Evolutionary conservation across 495 filamentous ascomycete genomes (phyloP).

Genomic region (Hypoxylon intermedium): DNA sequence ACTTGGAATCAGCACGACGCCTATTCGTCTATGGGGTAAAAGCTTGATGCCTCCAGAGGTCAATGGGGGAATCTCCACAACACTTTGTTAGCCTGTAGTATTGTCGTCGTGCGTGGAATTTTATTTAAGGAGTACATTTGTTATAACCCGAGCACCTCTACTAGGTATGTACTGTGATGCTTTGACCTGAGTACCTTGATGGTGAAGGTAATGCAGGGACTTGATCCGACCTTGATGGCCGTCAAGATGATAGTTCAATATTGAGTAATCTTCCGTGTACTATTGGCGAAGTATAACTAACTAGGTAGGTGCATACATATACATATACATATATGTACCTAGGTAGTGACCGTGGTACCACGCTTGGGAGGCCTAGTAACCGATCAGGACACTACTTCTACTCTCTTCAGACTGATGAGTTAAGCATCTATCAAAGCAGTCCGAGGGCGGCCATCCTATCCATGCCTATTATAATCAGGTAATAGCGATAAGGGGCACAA

Average conservation of each 20-base stretch:
- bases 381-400: too few relatives aligned
- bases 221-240: constrained; percentile 20
- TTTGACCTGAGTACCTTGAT: constrained; percentile 14
- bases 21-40: constrained; percentile 2
- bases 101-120: background rate
- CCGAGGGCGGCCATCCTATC: too few relatives aligned
- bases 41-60: background rate
- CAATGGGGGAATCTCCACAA: too few relatives aligned
- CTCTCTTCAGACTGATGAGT: too few relatives aligned
- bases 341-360: too few relatives aligned
- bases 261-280: constrained; percentile 11
- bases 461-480: too few relatives aligned
- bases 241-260: background rate
- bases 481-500: too few relatives aligned
- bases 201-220: constrained; percentile 13
- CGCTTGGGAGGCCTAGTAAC: too few relatives aligned
- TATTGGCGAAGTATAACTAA: constrained; percentile 1
- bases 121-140: background rate
- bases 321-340: too few relatives aligned
- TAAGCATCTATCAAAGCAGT: too few relatives aligned
- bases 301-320: too few relatives aligned
- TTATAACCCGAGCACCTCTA: background rate
- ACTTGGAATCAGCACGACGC: background rate
- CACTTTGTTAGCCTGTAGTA: too few relatives aligned
- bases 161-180: background rate